A percentile compares a stretch with the other conserved stretches of the same genome.
These are phyloP conservation scores for Picea sitchensis DNA, from an alignment of 75 land plant genomes.

Conservation along the genomic window DNA sequence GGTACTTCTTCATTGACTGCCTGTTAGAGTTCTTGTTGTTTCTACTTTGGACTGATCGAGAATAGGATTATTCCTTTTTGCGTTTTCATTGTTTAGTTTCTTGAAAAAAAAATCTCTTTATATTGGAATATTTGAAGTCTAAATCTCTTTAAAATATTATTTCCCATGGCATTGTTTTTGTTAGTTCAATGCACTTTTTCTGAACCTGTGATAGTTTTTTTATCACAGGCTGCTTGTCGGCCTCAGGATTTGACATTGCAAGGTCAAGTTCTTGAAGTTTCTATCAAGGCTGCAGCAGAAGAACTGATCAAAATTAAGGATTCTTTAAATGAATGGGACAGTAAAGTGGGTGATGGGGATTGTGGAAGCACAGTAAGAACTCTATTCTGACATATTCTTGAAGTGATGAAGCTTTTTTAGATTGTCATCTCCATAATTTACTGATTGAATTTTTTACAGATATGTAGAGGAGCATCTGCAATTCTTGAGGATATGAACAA, in stretches of 20 bases:
- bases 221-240: slow-evolving; percentile 25
- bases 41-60: too few species aligned
- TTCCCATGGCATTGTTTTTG: not conserved
- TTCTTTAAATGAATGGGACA: slow-evolving; percentile 40
- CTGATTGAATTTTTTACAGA: slow-evolving; percentile 11
- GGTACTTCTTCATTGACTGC: too few species aligned
- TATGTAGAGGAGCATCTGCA: slow-evolving; percentile 40
- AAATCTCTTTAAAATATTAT: too few species aligned
- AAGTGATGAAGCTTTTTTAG: not conserved
- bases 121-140: too few species aligned
- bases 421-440: not conserved
- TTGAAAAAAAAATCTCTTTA: too few species aligned
- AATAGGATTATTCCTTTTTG: too few species aligned
- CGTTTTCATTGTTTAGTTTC: too few species aligned
- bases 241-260: slow-evolving; percentile 28
- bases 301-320: slow-evolving; percentile 30
- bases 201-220: not conserved
- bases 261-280: slow-evolving; percentile 31
- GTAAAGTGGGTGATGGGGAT: slow-evolving; percentile 51
- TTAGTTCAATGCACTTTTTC: not conserved
- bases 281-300: slow-evolving; percentile 43
- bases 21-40: too few species aligned
- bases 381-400: not conserved
- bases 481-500: slow-evolving; percentile 41
- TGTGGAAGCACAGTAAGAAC: slow-evolving; percentile 47